Conservation (phyloP, 805 yeast genomes). For the Cephaloascus albidus region DNA sequence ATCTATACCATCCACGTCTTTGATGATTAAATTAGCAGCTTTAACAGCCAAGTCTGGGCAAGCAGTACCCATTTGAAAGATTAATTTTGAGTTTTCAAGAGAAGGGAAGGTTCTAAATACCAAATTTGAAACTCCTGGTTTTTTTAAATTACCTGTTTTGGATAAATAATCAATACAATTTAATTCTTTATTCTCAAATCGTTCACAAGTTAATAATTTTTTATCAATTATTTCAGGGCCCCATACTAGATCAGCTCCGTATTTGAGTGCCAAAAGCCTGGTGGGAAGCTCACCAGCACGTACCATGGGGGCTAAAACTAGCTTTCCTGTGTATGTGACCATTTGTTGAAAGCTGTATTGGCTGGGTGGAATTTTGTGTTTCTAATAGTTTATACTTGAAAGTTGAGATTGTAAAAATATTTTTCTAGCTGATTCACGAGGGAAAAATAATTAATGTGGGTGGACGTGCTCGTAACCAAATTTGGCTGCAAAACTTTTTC, state of each 20-base stretch:
- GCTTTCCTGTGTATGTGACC: constrained; percentile 66
- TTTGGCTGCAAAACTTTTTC: too few relatives aligned
- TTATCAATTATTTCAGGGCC: constrained; percentile 90
- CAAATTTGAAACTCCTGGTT: constrained; percentile 39
- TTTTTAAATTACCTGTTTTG: constrained; percentile 28
- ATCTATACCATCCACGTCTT: constrained; percentile 89
- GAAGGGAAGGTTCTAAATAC: constrained; percentile 68
- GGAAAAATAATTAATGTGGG: too few relatives aligned
- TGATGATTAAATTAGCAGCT: constrained; percentile 74
- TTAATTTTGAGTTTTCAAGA: constrained; percentile 54
- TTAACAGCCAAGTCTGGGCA: constrained; percentile 76
- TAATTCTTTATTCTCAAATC: constrained; percentile 47
- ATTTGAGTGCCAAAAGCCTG: constrained; percentile 63
- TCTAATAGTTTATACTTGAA: too few relatives aligned
- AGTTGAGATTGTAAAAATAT: too few relatives aligned
- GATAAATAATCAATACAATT: constrained; percentile 53
- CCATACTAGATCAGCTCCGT: constrained; percentile 97
- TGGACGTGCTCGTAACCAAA: too few relatives aligned
- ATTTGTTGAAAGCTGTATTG: too few relatives aligned
- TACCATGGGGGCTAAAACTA: constrained; percentile 95
- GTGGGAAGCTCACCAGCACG: constrained; percentile 93
- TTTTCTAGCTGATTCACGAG: too few relatives aligned
- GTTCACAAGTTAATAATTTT: constrained; percentile 61
- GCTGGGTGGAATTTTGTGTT: too few relatives aligned
- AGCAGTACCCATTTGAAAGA: constrained; percentile 89